Base-by-base conservation (phyloP, 768 basidiomycete genomes). In the Neoboletus magnificus region DNA sequence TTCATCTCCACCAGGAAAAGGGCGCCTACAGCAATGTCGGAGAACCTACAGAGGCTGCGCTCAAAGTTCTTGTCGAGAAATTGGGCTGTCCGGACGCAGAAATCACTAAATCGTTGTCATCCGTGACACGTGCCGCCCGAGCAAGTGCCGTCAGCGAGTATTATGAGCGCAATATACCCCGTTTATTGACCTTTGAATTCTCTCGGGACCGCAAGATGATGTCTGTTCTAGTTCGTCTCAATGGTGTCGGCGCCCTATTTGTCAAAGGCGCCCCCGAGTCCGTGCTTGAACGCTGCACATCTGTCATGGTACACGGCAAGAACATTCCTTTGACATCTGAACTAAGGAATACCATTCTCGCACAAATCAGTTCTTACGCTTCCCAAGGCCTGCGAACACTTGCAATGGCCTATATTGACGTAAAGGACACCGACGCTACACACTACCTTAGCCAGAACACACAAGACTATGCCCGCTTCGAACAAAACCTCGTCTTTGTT, bases 131-230 rank as follows among this genome's bases (percentile, higher is more conserved):
- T 37, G 71, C 77, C 18, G 75, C 73, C 36, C 89, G 95, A 51
- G 87, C 89, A 48, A 91, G 82, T 61, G 93, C 88, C 35, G 80
- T 98, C 74, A 94, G 89, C 77, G 87, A 90, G 35, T 79, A 85
- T 72, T 87, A 92, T 70, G 92, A 93, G 60, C 76, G 77, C 50
- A 77, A 75, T 16, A 87, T 92, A 66, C 78, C 85, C 18, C 86
- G 94, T 55, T 80, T 97, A 15, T 76, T 97, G 63, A 99, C 95
- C 9, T 96, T 99, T 71, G 96, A 99, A 72, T 98, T 99, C 74
- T 92, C 94, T 22, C 86, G 96, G 20, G 96, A 98, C 73, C 89
- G 96, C 67, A 99, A 98, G 76, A 96, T 95, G 85, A 98, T 98
- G 96, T 97, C 96, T 22, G 95, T 98, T 49, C 84, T 98, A 48